Evolutionary conservation across 768 basidiomycete genomes (phyloP).

Genomic region (Collybiopsis luxurians): DNA sequence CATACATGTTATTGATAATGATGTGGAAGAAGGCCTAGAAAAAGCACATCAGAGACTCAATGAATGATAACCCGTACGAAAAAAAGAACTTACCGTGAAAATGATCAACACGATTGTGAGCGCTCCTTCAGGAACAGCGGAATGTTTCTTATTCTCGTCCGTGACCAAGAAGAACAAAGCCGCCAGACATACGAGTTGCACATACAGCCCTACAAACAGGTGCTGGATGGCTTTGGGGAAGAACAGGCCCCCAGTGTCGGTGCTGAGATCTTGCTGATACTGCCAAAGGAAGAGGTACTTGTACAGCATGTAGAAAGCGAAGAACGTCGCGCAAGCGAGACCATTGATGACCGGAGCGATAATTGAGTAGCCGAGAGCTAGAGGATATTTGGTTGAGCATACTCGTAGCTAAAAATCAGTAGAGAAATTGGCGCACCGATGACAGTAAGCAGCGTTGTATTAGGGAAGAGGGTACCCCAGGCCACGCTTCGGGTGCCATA

Average conservation of each 20-base stretch:
- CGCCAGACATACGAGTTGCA: conserved; percentile 81
- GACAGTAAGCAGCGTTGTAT: conserved; percentile 74
- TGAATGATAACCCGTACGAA: not conserved
- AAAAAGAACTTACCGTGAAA: conserved; percentile 59
- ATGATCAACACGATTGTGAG: conserved; percentile 85
- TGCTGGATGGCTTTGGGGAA: conserved; percentile 95
- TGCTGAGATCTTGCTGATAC: conserved; percentile 48
- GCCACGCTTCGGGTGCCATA: conserved; percentile 61
- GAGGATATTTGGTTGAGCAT: too few species aligned
- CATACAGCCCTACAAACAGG: conserved; percentile 90
- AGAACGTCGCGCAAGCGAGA: conserved; percentile 78
- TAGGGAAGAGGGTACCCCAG: conserved; percentile 79
- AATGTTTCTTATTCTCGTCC: conserved; percentile 47
- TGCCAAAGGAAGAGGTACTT: conserved; percentile 83
- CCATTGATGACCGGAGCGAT: conserved; percentile 95
- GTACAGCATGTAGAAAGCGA: conserved; percentile 79
- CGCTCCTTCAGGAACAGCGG: conserved; percentile 70
- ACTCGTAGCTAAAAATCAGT: too few species aligned
- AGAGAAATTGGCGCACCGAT: too few species aligned
- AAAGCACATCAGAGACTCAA: not conserved
- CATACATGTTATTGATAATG: conserved; percentile 76
- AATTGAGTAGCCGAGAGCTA: conserved; percentile 77
- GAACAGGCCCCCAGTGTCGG: conserved; percentile 91
- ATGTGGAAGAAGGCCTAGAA: conserved; percentile 66
- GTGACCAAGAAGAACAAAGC: conserved; percentile 89